Evolutionary conservation across 345 rosid genomes (phyloP), one percentile per base, ranked within the genome.

Genomic region (Fremontodendron californicum): DNA sequence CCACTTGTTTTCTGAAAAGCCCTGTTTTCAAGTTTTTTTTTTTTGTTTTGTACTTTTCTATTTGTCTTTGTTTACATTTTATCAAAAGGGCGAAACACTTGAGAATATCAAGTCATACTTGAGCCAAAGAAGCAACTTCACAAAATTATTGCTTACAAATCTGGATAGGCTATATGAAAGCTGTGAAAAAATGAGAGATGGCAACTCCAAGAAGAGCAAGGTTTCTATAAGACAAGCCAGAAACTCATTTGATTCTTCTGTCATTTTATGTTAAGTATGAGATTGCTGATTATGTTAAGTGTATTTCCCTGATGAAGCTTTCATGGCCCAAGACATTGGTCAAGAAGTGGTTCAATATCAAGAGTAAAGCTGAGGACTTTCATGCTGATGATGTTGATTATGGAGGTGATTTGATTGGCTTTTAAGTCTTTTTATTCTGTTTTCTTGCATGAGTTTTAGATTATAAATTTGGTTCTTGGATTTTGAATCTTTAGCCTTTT

Each of bases 261-360:
- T 80, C 64, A 75, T 51, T 74, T 57, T 46, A 33, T 74, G 75
- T 39, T 3, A 29, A 31, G 45, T 77, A 27, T 40, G 25, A 66
- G 35, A 68, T 72, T 70, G 46, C 80, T 81, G 74, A 78, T 39
- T 62, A 7, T 16, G 4, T 60, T 52, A 25, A 78, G 29, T 76
- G 6, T 78, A 1, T 75, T 75, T 55, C 65, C 68, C 66, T 73
- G 27, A 65, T 82, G 87, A 86, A 96, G 99, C 86, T 88, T 83
- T 90, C 96, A 72, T 96, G 99, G 99, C 92, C 99, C 29, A 96
- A 90, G 89, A 89, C 92, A 80, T 83, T 94, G 88, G 97, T 93
- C 75, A 96, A 90, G 88, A 96, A 96, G 86, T 96, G 98, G 99
- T 88, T 96, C 80, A 91, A 90, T 80, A 96, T 93, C 86, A 93